A percentile compares a stretch with the other conserved stretches of the same genome.
These are phyloP conservation scores for Candida qinlingensis DNA, from an alignment of 805 yeast genomes.

Conservation along the genomic window DNA sequence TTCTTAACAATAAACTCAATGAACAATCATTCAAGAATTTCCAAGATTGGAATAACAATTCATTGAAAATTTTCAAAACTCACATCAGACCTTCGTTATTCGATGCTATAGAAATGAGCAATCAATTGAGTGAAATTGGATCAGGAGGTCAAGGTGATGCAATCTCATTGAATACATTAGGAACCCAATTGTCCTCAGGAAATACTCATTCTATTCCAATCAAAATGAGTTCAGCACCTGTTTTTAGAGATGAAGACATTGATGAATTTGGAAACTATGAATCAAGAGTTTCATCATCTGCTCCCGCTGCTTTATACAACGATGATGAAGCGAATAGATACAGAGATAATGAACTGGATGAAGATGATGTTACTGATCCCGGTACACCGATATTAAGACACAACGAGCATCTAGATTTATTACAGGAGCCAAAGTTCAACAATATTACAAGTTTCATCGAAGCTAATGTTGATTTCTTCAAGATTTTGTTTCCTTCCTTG, in stretches of 20 bases:
- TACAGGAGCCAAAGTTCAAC: neutral
- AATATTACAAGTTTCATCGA: constrained; percentile 1
- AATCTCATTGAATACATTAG: constrained; percentile 12
- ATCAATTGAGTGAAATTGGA: constrained; percentile 9
- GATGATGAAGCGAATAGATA: constrained; percentile 4
- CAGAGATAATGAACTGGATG: constrained; percentile 6
- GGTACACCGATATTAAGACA: constrained; percentile 2
- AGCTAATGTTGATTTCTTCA: neutral
- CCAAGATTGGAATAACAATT: constrained; percentile 9
- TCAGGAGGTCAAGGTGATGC: constrained; percentile 3
- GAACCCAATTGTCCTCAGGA: neutral
- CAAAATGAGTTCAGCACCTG: constrained; percentile 20
- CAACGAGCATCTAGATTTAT: neutral
- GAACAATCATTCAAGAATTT: constrained; percentile 4
- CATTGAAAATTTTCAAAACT: constrained; percentile 6
- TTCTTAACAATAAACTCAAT: constrained; percentile 2
- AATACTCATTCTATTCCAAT: constrained; percentile 1
- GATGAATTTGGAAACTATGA: constrained; percentile 13
- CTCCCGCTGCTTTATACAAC: constrained; percentile 12
- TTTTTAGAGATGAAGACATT: constrained; percentile 11
- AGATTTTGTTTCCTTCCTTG: constrained; percentile 28
- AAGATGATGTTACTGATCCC: constrained; percentile 9
- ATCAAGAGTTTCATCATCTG: constrained; percentile 13
- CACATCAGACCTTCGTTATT: constrained; percentile 21
- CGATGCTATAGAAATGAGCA: constrained; percentile 21